These are phyloP conservation scores for Neltuma alba DNA, from an alignment of 306 rosid species.

Conservation along the genomic window DNA sequence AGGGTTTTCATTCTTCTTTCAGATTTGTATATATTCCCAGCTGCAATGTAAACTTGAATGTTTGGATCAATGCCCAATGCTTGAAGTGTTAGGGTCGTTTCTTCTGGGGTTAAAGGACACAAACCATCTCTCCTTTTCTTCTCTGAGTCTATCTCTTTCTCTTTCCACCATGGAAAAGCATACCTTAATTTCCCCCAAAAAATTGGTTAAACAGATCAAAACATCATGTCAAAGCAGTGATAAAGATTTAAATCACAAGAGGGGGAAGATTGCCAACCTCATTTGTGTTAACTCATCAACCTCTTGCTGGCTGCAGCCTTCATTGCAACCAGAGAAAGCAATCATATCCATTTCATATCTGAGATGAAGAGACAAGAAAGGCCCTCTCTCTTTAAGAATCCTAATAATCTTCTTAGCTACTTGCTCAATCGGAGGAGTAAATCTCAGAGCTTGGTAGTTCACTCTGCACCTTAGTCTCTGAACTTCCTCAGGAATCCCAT, in stretches of 20 bases:
- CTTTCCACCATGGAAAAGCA: slow-evolving; percentile 79
- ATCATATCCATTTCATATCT: slow-evolving; percentile 92
- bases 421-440: slow-evolving; percentile 59
- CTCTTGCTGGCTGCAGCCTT: slow-evolving; percentile 64
- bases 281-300: slow-evolving; percentile 58
- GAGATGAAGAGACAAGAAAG: slow-evolving; percentile 78
- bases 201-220: too few relatives aligned
- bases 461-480: slow-evolving; percentile 71
- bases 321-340: slow-evolving; percentile 82
- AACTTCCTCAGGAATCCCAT: slow-evolving; percentile 62
- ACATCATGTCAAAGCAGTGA: too few relatives aligned
- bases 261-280: slow-evolving; percentile 45
- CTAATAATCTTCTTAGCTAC: slow-evolving; percentile 58
- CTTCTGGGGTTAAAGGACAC: slow-evolving; percentile 84
- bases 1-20: slow-evolving; percentile 57
- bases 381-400: slow-evolving; percentile 63
- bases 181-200: slow-evolving; percentile 17
- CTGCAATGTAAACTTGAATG: slow-evolving; percentile 74
- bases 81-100: slow-evolving; percentile 57
- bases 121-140: slow-evolving; percentile 63
- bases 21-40: slow-evolving; percentile 74
- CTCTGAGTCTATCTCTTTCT: slow-evolving; percentile 69
- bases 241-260: too few relatives aligned
- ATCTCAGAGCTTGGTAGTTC: slow-evolving; percentile 67
- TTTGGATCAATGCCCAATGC: slow-evolving; percentile 67